These are phyloP conservation scores for Apiospora pterosperma DNA, from an alignment of 2,329 filamentous ascomycete species.

Conservation along the genomic window DNA sequence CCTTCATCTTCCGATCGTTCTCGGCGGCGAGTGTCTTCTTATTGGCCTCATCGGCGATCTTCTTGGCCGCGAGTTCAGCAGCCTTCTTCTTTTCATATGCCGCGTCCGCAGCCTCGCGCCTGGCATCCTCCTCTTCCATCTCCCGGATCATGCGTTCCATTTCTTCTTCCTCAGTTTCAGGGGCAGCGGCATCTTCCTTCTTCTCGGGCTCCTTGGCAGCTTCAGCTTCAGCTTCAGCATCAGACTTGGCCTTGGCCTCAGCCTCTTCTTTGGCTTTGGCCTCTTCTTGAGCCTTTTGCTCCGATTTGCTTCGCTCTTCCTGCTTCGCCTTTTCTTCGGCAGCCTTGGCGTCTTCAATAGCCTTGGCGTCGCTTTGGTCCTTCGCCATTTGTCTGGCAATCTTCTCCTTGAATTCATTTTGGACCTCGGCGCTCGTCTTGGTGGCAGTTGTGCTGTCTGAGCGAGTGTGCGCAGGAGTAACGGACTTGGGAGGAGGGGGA, in stretches of 20 bases:
- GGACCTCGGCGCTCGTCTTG: conserved; percentile 79
- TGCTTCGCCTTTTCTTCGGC: conserved; percentile 32
- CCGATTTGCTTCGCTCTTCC: conserved; percentile 24
- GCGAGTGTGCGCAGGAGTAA: conserved; percentile 63
- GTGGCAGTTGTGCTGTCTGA: conserved; percentile 63
- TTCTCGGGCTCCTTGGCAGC: conserved; percentile 33
- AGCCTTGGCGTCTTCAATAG: conserved; percentile 20
- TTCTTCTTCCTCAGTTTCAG: conserved; percentile 49
- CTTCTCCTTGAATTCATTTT: conserved; percentile 77
- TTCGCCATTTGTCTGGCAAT: conserved; percentile 61
- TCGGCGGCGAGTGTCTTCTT: conserved; percentile 47
- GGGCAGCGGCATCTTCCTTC: conserved; percentile 36
- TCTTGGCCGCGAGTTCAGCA: conserved; percentile 42
- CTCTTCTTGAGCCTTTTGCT: conserved; percentile 22
- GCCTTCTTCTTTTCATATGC: conserved; percentile 37
- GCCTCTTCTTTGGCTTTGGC: conserved; percentile 24
- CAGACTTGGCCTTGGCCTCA: conserved; percentile 26
- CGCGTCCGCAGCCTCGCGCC: conserved; percentile 45
- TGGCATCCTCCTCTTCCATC: conserved; percentile 55
- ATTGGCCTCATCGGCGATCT: conserved; percentile 39
- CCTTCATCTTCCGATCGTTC: conserved; percentile 64
- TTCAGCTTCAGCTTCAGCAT: conserved; percentile 28
- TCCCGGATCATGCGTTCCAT: conserved; percentile 59
- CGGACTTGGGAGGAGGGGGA: conserved; percentile 75
- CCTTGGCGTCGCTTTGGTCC: conserved; percentile 13